A percentile compares a stretch with the other conserved stretches of the same genome.
Evolutionary conservation across 192 early-diverging fungal genomes (phyloP).

Genomic region (Podila clonocystis): DNA sequence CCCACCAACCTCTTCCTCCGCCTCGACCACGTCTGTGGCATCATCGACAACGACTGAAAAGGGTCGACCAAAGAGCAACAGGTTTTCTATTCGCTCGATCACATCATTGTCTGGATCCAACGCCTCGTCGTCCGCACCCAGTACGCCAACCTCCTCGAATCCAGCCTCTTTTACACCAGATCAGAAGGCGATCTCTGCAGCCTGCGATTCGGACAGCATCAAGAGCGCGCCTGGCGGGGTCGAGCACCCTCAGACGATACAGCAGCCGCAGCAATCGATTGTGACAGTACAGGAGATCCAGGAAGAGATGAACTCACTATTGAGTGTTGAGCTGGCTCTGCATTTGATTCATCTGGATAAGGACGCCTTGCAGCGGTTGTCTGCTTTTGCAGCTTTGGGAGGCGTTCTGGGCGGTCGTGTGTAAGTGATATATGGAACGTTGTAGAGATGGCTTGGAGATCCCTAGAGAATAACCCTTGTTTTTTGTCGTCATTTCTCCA

Average conservation of each 20-base stretch:
- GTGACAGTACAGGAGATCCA: conserved; percentile 47
- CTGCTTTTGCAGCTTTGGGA: conserved; percentile 71
- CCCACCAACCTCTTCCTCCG: conserved; percentile 2
- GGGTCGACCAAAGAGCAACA: conserved; percentile 14
- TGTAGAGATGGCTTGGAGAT: too few species aligned
- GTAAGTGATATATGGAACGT: conserved; percentile 46
- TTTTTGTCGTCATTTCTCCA: neutral
- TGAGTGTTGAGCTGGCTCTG: conserved; percentile 85
- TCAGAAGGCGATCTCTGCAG: conserved; percentile 23
- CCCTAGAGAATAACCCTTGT: neutral
- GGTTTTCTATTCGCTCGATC: conserved; percentile 47
- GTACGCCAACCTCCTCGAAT: neutral
- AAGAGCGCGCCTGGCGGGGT: conserved; percentile 20
- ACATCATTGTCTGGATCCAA: conserved; percentile 21
- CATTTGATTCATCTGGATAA: conserved; percentile 92
- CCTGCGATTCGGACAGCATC: conserved; percentile 61
- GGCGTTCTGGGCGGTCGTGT: conserved; percentile 66
- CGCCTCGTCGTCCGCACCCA: conserved; percentile 8
- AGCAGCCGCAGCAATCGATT: conserved; percentile 8
- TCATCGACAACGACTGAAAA: conserved; percentile 2
- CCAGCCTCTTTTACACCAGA: conserved; percentile 31
- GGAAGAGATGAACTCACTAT: conserved; percentile 66
- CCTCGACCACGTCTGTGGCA: conserved; percentile 10
- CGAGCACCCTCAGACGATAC: conserved; percentile 2
- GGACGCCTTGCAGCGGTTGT: conserved; percentile 71